Base-by-base conservation (phyloP, 192 early-diverging fungal genomes). In the Backusella parvicylindrica region DNA sequence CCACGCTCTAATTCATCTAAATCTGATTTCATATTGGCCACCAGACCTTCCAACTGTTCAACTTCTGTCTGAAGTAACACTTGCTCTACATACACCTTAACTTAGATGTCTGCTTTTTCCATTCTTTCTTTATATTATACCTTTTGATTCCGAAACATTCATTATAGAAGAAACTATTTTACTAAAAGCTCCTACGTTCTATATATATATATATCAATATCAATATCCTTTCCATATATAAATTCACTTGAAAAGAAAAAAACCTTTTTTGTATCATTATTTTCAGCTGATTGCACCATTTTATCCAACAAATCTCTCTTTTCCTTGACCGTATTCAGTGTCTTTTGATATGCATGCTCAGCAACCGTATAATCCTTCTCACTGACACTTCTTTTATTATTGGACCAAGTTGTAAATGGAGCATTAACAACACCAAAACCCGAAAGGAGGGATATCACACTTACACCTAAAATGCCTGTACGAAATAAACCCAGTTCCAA, bases 351-450 rank as follows among this genome's bases (percentile, higher is more conserved):
- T 68, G 92, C 91, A 33, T 68, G 32, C 38, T 56, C 47, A 13
- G 56, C 68, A 30, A 28, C 36, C 18, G 2, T 32, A 35, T 69
- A 74, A 50, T 56, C 40, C 21, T 31, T 60, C 37, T 49, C 74
- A 41, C 53, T 76, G 30, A 65, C 68, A 77, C 21, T 9, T 68
- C 78, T 38, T 72, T 81, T 78, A 84, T 96, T 97, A 65, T 93
- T 89, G 73, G 87, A 91, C 50, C 97, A 85, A 33, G 93, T 93
- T 18, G 89, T 91, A 81, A 95, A 97, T 0, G 97, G 97, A 33
- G 91, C 91, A 77, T 95, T 94, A 28, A 99, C 95, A 4, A 95
- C 96, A 74, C 95, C 96, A 81, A 97, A 97, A 21, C 96, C 97
- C 1, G 97, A 97, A 9, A 99, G 83, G 8, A 94, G 84, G 1